These are phyloP conservation scores for Eruca vesicaria DNA, from an alignment of 441 rosid genomes.

Conservation along the genomic window DNA sequence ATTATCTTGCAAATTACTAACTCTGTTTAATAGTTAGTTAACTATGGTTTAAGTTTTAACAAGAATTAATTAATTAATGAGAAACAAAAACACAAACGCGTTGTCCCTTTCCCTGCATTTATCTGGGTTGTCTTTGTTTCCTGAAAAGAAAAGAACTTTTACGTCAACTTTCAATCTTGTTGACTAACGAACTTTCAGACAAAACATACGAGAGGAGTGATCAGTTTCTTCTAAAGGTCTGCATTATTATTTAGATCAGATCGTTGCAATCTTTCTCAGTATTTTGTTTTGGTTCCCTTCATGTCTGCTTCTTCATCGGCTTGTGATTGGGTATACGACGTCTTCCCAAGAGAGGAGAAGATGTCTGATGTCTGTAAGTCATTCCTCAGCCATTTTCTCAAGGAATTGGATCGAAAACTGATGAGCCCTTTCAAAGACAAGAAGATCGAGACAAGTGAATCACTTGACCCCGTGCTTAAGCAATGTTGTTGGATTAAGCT, in stretches of 20 bases:
- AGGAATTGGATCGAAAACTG: too few relatives aligned
- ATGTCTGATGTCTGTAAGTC: too few relatives aligned
- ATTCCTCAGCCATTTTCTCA: too few relatives aligned
- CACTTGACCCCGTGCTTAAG: too few relatives aligned
- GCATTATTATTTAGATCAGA: neutral
- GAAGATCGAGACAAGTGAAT: too few relatives aligned
- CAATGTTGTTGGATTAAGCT: too few relatives aligned
- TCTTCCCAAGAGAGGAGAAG: too few relatives aligned
- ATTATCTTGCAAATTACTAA: neutral
- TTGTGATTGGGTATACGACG: too few relatives aligned
- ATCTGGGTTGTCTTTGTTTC: neutral
- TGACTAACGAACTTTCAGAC: neutral
- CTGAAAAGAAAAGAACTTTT: neutral
- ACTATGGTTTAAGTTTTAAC: neutral
- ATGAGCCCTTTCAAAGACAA: too few relatives aligned
- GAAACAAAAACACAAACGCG: neutral
- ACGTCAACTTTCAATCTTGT: neutral
- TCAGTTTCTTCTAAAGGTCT: neutral
- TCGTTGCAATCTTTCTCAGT: neutral
- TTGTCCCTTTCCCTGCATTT: neutral
- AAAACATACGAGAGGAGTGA: neutral
- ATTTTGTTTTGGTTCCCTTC: too few relatives aligned
- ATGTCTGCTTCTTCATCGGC: too few relatives aligned
- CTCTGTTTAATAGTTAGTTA: neutral
- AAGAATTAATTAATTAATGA: neutral